Conservation (phyloP, 306 rosid species). For the Corylus americana region DNA sequence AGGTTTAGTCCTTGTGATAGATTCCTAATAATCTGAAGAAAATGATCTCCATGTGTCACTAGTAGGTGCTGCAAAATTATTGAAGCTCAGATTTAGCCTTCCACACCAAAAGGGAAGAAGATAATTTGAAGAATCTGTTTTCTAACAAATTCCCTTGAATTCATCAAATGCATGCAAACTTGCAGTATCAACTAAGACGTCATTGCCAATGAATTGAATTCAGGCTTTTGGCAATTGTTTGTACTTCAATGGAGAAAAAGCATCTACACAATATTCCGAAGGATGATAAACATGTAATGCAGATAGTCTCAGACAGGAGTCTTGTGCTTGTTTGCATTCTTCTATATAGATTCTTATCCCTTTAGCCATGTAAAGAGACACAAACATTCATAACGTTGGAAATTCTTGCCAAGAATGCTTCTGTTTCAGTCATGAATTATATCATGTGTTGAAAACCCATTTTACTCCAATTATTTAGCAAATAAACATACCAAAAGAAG, state of each 20-base stretch:
- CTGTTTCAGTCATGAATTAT: not conserved
- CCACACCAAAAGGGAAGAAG: conserved; percentile 10
- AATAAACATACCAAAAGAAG: not conserved
- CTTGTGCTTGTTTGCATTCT: not conserved
- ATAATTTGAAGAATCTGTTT: not conserved
- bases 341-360: not conserved
- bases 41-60: conserved; percentile 63
- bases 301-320: not conserved
- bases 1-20: conserved; percentile 55
- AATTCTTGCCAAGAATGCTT: not conserved
- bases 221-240: not conserved
- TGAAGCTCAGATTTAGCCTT: conserved; percentile 33
- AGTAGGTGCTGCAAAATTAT: conserved; percentile 67
- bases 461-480: not conserved
- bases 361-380: not conserved
- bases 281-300: not conserved
- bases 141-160: conserved; percentile 6
- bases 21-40: conserved; percentile 54
- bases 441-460: not conserved
- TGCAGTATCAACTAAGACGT: conserved; percentile 16
- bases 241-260: not conserved
- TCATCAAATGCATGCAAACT: conserved; percentile 18
- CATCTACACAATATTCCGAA: not conserved
- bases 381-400: not conserved
- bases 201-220: conserved; percentile 13